These are phyloP conservation scores for Zalerion maritima DNA, from an alignment of 495 filamentous ascomycete genomes.

Conservation along the genomic window DNA sequence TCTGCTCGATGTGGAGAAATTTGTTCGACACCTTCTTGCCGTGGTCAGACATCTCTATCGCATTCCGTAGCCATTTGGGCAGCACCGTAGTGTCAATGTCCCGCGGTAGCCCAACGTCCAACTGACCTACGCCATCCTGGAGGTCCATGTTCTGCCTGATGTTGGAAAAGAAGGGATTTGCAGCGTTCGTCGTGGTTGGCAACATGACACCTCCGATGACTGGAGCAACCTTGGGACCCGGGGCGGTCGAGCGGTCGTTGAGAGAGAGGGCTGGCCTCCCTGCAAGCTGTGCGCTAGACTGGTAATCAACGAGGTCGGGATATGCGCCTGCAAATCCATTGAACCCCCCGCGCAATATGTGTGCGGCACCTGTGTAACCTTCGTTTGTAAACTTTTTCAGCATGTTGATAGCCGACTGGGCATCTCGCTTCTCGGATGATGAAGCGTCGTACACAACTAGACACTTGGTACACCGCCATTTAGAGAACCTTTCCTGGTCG, in stretches of 20 bases:
- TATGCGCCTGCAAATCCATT: slow-evolving; percentile 31
- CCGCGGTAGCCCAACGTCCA: slow-evolving; percentile 57
- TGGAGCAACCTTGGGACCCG: slow-evolving; percentile 46
- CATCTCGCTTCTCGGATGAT: slow-evolving; percentile 65
- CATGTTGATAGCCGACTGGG: slow-evolving; percentile 60
- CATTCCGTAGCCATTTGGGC: slow-evolving; percentile 64
- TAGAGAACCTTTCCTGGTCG: slow-evolving; percentile 59
- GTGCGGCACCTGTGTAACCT: slow-evolving; percentile 59
- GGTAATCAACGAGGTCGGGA: slow-evolving; percentile 33
- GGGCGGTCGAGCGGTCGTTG: slow-evolving; percentile 17
- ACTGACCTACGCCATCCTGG: slow-evolving; percentile 83
- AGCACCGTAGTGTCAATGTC: slow-evolving; percentile 40
- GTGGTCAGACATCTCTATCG: slow-evolving; percentile 47
- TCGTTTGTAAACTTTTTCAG: slow-evolving; percentile 84
- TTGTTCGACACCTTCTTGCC: slow-evolving; percentile 70
- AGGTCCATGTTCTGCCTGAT: slow-evolving; percentile 96
- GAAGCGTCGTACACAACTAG: slow-evolving; percentile 79
- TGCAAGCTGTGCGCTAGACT: slow-evolving; percentile 19
- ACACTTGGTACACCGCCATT: slow-evolving; percentile 56
- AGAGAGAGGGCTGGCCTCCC: slow-evolving; percentile 32
- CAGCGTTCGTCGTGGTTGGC: slow-evolving; percentile 47
- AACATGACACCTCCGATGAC: slow-evolving; percentile 79
- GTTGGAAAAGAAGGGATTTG: slow-evolving; percentile 89
- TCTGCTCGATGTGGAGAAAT: slow-evolving; percentile 71
- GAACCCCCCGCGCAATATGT: slow-evolving; percentile 53